Percentiles rank a stretch among this genome's conserved stretches.
These are phyloP conservation scores for Buxus sempervirens DNA, from an alignment of 164 flowering plant species.

Conservation along the genomic window DNA sequence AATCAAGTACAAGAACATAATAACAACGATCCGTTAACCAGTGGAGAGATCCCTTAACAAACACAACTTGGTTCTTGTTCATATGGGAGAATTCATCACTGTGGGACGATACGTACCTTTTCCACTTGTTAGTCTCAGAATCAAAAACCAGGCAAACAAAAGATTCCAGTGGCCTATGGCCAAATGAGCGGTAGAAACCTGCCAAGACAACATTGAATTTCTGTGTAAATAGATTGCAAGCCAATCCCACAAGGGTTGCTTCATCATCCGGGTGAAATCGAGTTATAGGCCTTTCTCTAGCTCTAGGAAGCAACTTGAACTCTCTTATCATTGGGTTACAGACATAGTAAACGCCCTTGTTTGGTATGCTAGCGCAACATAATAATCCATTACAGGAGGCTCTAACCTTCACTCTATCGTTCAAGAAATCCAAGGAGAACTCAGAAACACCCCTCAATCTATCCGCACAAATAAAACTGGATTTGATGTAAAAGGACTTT, in stretches of 20 bases:
- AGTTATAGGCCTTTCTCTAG: conserved; percentile 65
- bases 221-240: conserved; percentile 32
- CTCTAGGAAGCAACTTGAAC: conserved; percentile 57
- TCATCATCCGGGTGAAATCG: conserved; percentile 84
- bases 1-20: conserved; percentile 65
- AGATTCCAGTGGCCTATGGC: conserved; percentile 61
- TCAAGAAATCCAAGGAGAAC: conserved; percentile 64
- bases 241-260: conserved; percentile 81
- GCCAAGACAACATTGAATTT: conserved; percentile 78
- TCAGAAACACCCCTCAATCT: conserved; percentile 54
- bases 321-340: conserved; percentile 87
- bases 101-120: conserved; percentile 54
- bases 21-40: conserved; percentile 65
- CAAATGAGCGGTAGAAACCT: conserved; percentile 72
- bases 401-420: conserved; percentile 74
- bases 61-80: conserved; percentile 82
- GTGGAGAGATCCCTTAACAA: conserved; percentile 54
- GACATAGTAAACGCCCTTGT: conserved; percentile 78
- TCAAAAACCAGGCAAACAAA: conserved; percentile 69
- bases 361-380: conserved; percentile 84
- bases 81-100: conserved; percentile 73
- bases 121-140: conserved; percentile 73
- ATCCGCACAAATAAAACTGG: conserved; percentile 65
- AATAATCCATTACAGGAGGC: conserved; percentile 91
- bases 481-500: conserved; percentile 37